phyloP scores from a whole-genome alignment of 139 green algal genomes.

The Dunaliella primolecta region DNA sequence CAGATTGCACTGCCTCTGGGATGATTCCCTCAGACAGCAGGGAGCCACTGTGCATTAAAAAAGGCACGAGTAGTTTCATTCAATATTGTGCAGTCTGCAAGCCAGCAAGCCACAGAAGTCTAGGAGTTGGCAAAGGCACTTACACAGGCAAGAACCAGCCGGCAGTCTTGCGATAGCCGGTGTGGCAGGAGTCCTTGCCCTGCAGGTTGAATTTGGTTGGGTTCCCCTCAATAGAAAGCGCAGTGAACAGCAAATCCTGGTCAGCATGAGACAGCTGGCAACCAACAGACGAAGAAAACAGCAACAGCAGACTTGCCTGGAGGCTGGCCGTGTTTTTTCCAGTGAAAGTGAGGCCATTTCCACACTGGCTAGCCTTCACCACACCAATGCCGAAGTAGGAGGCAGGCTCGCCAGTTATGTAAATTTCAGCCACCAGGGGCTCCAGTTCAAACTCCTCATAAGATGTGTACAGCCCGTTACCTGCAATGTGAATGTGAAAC shows the following conservation, averaged over 20 bases:
- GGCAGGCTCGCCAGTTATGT: background rate
- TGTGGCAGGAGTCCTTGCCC: constrained; percentile 10
- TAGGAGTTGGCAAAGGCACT: background rate
- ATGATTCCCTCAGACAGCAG: background rate
- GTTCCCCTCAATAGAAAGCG: no score
- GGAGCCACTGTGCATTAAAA: background rate
- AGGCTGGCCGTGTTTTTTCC: background rate
- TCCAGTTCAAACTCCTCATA: background rate
- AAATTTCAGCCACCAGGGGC: background rate
- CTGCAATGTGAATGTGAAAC: no score
- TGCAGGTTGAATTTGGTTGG: no score
- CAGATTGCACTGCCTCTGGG: background rate
- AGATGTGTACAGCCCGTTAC: background rate
- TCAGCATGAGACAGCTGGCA: no score
- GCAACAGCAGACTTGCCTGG: background rate
- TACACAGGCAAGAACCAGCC: constrained; percentile 3
- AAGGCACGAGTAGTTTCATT: no score
- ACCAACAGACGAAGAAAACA: no score
- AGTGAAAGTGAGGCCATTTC: background rate
- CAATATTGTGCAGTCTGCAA: no score
- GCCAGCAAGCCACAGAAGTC: no score
- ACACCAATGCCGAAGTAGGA: background rate
- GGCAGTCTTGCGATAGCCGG: background rate
- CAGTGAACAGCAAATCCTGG: no score
- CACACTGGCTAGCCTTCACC: background rate